Conservation (phyloP, 352 stramenopile genomes). For the Pythium myriotylum region DNA sequence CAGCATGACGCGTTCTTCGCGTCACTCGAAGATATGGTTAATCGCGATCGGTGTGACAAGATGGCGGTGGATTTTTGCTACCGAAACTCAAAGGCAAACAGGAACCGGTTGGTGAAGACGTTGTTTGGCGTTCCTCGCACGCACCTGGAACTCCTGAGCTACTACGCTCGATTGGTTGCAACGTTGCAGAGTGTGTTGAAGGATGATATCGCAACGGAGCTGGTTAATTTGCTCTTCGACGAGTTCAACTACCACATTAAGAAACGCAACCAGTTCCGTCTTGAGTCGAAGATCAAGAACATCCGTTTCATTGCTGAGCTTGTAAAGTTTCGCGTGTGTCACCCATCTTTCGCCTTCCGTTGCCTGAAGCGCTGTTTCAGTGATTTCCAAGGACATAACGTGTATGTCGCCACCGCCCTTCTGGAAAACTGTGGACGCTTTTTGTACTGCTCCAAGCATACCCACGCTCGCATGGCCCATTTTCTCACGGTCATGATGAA, state of each 20-base stretch:
- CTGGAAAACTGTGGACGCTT: conserved; percentile 97
- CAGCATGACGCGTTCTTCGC: conserved; percentile 92
- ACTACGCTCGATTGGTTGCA: conserved; percentile 94
- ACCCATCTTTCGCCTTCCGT: conserved; percentile 93
- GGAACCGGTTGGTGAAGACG: conserved; percentile 91
- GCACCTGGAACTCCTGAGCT: conserved; percentile 93
- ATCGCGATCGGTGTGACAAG: conserved; percentile 95
- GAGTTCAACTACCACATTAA: conserved; percentile 95
- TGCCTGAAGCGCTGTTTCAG: conserved; percentile 94
- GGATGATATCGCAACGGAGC: conserved; percentile 88
- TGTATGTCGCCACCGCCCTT: conserved; percentile 95
- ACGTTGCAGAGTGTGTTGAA: conserved; percentile 93
- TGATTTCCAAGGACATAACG: conserved; percentile 96
- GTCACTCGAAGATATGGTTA: conserved; percentile 94
- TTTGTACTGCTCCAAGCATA: conserved; percentile 95
- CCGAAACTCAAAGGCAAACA: conserved; percentile 93
- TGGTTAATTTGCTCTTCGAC: conserved; percentile 92
- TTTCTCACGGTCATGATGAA: conserved; percentile 96
- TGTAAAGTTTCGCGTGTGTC: conserved; percentile 96
- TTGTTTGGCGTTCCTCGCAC: conserved; percentile 93
- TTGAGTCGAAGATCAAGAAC: conserved; percentile 96
- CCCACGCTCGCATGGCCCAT: conserved; percentile 86
- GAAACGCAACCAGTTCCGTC: conserved; percentile 93
- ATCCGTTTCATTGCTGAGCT: conserved; percentile 96
- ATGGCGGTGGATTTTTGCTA: conserved; percentile 96